These are phyloP conservation scores for Paraleonurus japonicus DNA, from an alignment of 257 asterid species.

Conservation along the genomic window DNA sequence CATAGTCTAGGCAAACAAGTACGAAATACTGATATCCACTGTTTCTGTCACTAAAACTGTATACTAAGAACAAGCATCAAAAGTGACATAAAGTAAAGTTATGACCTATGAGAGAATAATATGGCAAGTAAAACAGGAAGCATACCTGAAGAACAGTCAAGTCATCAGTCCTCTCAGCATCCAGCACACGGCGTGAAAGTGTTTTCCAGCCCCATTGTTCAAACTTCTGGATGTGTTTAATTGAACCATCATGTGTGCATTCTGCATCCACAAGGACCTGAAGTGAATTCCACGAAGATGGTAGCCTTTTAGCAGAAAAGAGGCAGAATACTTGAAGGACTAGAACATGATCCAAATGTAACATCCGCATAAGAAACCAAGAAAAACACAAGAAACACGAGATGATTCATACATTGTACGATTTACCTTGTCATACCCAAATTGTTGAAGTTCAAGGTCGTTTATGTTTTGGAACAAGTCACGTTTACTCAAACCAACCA, in stretches of 20 bases:
- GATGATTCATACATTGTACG: neutral
- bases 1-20: neutral
- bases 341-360: neutral
- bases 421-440: conserved; percentile 82
- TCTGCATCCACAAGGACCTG: conserved; percentile 99
- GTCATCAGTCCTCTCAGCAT: conserved; percentile 82
- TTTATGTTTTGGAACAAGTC: conserved; percentile 41
- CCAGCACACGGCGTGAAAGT: conserved; percentile 81
- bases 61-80: neutral
- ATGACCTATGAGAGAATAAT: neutral
- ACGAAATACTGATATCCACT: neutral
- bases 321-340: neutral
- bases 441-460: conserved; percentile 38
- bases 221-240: conserved; percentile 84
- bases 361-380: neutral
- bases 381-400: neutral
- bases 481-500: conserved; percentile 64
- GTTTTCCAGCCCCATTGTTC: conserved; percentile 99
- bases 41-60: neutral
- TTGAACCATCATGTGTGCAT: conserved; percentile 96
- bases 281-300: conserved; percentile 33
- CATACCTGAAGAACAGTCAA: conserved; percentile 76
- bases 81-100: neutral
- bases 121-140: conserved; percentile 11
- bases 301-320: conserved; percentile 17